Percentiles rank a stretch among this genome's conserved stretches.
phyloP scores from a whole-genome alignment of 345 rosid species.

The Arabis alpina region DNA sequence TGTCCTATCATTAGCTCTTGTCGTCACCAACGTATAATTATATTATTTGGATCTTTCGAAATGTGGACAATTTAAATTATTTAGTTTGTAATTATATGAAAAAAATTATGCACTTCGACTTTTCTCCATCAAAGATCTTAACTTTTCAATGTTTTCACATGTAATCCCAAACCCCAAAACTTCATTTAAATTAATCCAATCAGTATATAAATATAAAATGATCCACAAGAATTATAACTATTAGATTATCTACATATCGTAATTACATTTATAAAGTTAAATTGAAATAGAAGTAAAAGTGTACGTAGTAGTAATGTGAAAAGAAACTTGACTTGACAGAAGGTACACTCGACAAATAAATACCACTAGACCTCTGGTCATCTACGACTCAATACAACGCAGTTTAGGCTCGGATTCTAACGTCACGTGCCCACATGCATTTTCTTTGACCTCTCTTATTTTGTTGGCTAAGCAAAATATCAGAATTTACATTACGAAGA shows the following conservation, averaged over 20 bases:
- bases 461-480: neutral
- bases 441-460: slow-evolving; percentile 14
- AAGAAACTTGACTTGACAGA: slow-evolving; percentile 26
- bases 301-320: neutral
- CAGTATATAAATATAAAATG: neutral
- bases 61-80: slow-evolving; percentile 6
- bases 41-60: slow-evolving; percentile 31
- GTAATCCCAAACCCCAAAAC: neutral
- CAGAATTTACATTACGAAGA: slow-evolving; percentile 1
- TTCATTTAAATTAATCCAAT: slow-evolving; percentile 6
- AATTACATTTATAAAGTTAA: neutral
- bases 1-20: slow-evolving; percentile 47
- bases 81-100: neutral
- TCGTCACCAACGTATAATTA: slow-evolving; percentile 25
- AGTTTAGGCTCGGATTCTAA: slow-evolving; percentile 16
- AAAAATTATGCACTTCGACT: slow-evolving; percentile 3
- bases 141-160: neutral
- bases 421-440: slow-evolving; percentile 37
- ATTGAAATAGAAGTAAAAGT: slow-evolving; percentile 6
- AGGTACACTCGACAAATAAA: slow-evolving; percentile 21
- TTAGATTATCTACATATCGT: neutral
- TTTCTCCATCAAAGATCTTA: slow-evolving; percentile 32
- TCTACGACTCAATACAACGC: neutral
- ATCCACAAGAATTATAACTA: neutral
- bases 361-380: neutral